Conservation (phyloP, 148 eudicot genomes). For the Tetragonia tetragonoides region DNA sequence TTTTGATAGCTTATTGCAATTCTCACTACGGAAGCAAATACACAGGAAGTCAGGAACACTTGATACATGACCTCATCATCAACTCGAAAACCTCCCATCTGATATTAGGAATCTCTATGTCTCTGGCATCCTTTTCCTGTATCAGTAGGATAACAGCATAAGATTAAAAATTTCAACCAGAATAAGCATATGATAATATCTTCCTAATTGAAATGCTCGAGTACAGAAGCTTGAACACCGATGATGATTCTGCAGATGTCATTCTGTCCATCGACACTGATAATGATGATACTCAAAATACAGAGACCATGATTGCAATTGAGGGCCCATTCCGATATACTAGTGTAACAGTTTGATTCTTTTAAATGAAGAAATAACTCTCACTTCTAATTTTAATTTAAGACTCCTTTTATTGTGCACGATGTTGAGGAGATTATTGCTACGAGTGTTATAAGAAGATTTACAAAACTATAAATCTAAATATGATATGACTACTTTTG, state of each 20-base stretch:
- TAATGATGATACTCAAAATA: no score
- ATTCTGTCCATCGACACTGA: not conserved
- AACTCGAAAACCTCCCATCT: constrained; percentile 86
- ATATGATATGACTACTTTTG: no score
- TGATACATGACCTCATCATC: constrained; percentile 75
- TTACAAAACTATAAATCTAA: no score
- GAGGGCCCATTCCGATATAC: no score
- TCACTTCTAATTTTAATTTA: no score
- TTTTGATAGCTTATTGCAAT: not conserved
- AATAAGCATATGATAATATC: not conserved
- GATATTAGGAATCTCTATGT: constrained; percentile 84
- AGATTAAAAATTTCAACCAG: not conserved
- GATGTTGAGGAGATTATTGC: no score
- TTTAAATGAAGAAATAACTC: no score
- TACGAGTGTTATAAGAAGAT: no score
- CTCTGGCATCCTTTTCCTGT: constrained; percentile 81
- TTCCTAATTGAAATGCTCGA: not conserved
- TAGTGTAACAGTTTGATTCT: no score
- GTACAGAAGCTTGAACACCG: not conserved
- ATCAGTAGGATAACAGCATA: constrained; percentile 10
- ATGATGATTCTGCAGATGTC: not conserved
- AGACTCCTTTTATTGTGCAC: no score
- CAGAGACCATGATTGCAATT: no score
- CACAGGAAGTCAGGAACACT: not conserved
- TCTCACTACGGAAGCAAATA: not conserved